A percentile compares a stretch with the other conserved stretches of the same genome.
phyloP scores from a whole-genome alignment of 768 basidiomycete species.

The Coprinopsis strossmayeri region DNA sequence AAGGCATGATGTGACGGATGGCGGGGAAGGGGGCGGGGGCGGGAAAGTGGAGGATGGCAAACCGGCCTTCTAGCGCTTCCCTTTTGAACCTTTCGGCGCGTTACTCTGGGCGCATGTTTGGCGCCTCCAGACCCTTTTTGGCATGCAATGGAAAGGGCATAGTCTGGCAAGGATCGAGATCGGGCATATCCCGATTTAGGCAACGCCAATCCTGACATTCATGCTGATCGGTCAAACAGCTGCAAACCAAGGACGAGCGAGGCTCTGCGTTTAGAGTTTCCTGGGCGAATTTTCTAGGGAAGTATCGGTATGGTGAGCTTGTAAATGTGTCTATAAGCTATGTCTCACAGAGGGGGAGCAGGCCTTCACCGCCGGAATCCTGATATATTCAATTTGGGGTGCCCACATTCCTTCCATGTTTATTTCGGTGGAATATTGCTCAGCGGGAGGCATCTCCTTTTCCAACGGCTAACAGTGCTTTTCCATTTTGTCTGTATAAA shows the following conservation, averaged over 20 bases:
- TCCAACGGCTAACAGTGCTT: too few relatives aligned
- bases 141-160: slow-evolving; percentile 5
- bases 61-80: slow-evolving; percentile 4
- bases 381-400: too few relatives aligned
- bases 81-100: slow-evolving; percentile 10
- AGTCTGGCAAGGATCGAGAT: slow-evolving; percentile 4
- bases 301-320: too few relatives aligned
- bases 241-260: slow-evolving; percentile 7
- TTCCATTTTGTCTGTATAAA: too few relatives aligned
- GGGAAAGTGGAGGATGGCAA: slow-evolving; percentile 1
- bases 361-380: too few relatives aligned
- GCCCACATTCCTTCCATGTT: too few relatives aligned
- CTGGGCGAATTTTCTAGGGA: too few relatives aligned
- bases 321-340: too few relatives aligned
- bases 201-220: slow-evolving; percentile 6
- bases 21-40: not conserved
- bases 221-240: slow-evolving; percentile 4
- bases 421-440: too few relatives aligned
- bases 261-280: too few relatives aligned
- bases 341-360: too few relatives aligned
- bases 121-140: slow-evolving; percentile 3
- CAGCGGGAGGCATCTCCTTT: too few relatives aligned
- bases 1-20: not conserved
- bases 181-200: slow-evolving; percentile 7
- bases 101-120: slow-evolving; percentile 6